Evolutionary conservation across 1,284 basidiomycete genomes (phyloP).

Genomic region (Volvariella surrecta): DNA sequence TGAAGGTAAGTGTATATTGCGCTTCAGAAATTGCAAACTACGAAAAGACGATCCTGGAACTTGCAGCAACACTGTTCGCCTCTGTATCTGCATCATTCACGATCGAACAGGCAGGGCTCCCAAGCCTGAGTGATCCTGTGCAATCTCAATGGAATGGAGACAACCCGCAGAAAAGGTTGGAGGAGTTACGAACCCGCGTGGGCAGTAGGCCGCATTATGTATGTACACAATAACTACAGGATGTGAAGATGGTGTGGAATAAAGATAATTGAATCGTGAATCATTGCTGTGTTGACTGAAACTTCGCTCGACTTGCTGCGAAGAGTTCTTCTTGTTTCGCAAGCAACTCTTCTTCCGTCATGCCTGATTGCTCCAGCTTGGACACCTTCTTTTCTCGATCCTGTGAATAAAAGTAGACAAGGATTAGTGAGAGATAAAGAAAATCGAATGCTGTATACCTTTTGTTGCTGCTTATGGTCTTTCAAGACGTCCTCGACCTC

Average conservation of each 20-base stretch:
- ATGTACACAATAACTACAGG: slow-evolving; percentile 21
- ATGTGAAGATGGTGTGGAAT: slow-evolving; percentile 17
- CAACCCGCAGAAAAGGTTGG: slow-evolving; percentile 45
- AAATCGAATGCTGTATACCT: slow-evolving; percentile 40
- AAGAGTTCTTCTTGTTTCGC: slow-evolving; percentile 89
- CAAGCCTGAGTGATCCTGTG: slow-evolving; percentile 27
- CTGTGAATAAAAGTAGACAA: slow-evolving; percentile 25
- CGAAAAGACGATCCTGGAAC: neutral
- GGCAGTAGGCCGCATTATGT: slow-evolving; percentile 24
- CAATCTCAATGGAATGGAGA: slow-evolving; percentile 63
- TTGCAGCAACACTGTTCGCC: slow-evolving; percentile 59
- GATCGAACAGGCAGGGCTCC: slow-evolving; percentile 79
- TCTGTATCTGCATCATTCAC: slow-evolving; percentile 76
- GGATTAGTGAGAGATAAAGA: neutral
- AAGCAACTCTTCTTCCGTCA: slow-evolving; percentile 87
- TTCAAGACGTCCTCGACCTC: slow-evolving; percentile 91
- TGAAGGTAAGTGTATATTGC: slow-evolving; percentile 40
- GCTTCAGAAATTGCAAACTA: neutral
- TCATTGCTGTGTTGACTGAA: slow-evolving; percentile 41
- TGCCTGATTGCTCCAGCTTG: slow-evolving; percentile 83
- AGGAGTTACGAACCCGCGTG: slow-evolving; percentile 31
- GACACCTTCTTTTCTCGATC: slow-evolving; percentile 85
- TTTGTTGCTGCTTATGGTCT: slow-evolving; percentile 94
- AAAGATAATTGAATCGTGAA: slow-evolving; percentile 16
- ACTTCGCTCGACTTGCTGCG: slow-evolving; percentile 77